These are phyloP conservation scores for Dioscorea cayenensis DNA, from an alignment of 116 monocot genomes.

Conservation along the genomic window DNA sequence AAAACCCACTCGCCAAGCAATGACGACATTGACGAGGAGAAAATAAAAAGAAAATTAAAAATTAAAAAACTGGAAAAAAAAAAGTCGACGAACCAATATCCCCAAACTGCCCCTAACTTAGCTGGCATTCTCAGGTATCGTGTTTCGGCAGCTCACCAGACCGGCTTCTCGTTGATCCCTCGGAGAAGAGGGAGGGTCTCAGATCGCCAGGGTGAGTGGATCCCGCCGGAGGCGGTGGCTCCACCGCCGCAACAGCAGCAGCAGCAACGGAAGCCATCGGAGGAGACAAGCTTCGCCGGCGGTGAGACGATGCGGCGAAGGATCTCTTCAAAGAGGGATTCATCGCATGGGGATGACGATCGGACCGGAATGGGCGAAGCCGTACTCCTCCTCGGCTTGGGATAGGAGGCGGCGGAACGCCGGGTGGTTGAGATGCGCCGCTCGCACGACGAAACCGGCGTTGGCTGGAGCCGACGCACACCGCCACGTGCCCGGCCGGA, in stretches of 20 bases:
- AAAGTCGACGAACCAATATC: background rate
- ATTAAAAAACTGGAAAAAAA: background rate
- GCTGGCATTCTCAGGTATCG: background rate
- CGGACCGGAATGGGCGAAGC: slow-evolving; percentile 38
- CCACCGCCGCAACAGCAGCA: background rate
- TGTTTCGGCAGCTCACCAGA: background rate
- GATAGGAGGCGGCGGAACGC: slow-evolving; percentile 40
- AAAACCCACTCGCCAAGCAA: background rate
- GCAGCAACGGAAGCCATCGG: background rate
- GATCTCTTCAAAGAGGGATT: slow-evolving; percentile 36
- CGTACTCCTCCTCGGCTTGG: slow-evolving; percentile 53
- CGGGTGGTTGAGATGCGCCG: slow-evolving; percentile 61
- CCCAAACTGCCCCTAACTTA: background rate
- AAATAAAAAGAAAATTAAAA: background rate
- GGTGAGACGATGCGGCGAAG: slow-evolving; percentile 28
- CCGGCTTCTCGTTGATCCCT: background rate
- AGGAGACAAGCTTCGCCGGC: background rate
- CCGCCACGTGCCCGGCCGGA: slow-evolving; percentile 57
- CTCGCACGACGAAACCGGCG: slow-evolving; percentile 45
- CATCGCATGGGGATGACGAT: slow-evolving; percentile 53
- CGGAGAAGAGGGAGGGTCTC: slow-evolving; percentile 6
- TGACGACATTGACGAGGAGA: background rate
- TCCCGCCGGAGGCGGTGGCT: slow-evolving; percentile 3
- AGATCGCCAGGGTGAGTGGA: background rate
- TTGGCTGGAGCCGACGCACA: slow-evolving; percentile 31